phyloP scores from a whole-genome alignment of 768 basidiomycete genomes.

The Vishniacozyma victoriae region DNA sequence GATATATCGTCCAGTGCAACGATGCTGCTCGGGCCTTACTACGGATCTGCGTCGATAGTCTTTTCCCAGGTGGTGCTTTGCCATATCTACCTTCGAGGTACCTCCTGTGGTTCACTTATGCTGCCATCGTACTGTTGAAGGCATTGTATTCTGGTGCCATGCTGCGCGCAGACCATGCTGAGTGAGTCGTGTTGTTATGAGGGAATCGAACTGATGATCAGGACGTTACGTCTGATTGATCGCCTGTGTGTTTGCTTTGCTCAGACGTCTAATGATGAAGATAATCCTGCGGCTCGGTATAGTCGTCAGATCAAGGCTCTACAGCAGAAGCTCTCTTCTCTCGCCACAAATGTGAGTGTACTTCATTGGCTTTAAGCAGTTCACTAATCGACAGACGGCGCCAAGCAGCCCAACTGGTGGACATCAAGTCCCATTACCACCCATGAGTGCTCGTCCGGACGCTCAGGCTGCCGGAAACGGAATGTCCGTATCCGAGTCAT shows the following conservation, averaged over 20 bases:
- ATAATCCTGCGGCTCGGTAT: constrained; percentile 41
- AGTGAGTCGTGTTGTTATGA: constrained; percentile 10
- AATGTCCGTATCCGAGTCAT: too few relatives aligned
- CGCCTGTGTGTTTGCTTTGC: constrained; percentile 31
- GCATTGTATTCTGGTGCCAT: constrained; percentile 45
- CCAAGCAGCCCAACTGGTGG: constrained; percentile 23
- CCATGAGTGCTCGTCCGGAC: constrained; percentile 1
- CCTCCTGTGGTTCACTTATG: constrained; percentile 44
- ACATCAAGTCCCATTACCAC: constrained; percentile 14
- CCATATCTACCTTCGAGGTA: constrained; percentile 39
- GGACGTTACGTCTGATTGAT: constrained; percentile 36
- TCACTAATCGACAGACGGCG: constrained; percentile 8
- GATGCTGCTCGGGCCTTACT: constrained; percentile 39
- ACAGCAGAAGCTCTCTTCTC: constrained; percentile 23
- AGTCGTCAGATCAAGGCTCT: constrained; percentile 30
- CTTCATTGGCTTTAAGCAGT: not conserved
- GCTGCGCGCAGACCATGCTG: constrained; percentile 37
- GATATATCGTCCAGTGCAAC: constrained; percentile 44
- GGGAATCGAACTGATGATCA: constrained; percentile 5
- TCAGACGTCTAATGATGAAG: constrained; percentile 26
- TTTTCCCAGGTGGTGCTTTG: constrained; percentile 36
- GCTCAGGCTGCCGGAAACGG: not conserved
- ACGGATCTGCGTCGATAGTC: constrained; percentile 37
- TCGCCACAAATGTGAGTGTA: constrained; percentile 24
- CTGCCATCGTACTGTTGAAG: constrained; percentile 41